phyloP scores from a whole-genome alignment of 192 early-diverging fungal species.

The Chytriomyces confervae region DNA sequence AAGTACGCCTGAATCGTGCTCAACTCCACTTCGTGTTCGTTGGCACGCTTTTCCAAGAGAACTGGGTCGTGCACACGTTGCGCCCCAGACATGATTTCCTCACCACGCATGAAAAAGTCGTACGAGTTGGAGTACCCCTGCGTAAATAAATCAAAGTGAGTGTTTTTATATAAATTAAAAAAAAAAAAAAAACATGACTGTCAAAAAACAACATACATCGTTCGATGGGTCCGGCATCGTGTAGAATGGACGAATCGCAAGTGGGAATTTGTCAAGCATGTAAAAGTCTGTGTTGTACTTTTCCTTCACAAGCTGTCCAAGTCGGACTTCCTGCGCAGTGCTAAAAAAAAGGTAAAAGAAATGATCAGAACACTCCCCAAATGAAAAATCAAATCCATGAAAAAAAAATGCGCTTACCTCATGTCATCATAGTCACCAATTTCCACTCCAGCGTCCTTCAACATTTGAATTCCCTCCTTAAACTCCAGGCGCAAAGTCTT shows the following conservation, averaged over 20 bases:
- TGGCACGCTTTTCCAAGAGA: slow-evolving; percentile 77
- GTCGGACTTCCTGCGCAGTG: slow-evolving; percentile 82
- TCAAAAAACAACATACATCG: slow-evolving; percentile 52
- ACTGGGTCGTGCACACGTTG: slow-evolving; percentile 96
- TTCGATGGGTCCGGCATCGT: slow-evolving; percentile 96
- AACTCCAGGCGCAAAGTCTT: slow-evolving; percentile 86
- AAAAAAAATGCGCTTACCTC: slow-evolving; percentile 47
- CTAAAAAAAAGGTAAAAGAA: slow-evolving; percentile 39
- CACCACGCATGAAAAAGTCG: slow-evolving; percentile 99
- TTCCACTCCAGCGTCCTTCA: slow-evolving; percentile 86
- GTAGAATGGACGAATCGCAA: slow-evolving; percentile 95
- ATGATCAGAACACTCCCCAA: not conserved
- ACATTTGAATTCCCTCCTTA: slow-evolving; percentile 86
- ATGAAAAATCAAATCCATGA: slow-evolving; percentile 30
- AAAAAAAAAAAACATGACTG: slow-evolving; percentile 45
- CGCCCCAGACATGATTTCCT: slow-evolving; percentile 98
- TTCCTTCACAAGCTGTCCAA: slow-evolving; percentile 88
- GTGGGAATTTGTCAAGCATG: slow-evolving; percentile 99
- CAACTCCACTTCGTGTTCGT: slow-evolving; percentile 77
- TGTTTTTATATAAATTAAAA: no score
- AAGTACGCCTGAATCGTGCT: slow-evolving; percentile 88
- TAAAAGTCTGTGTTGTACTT: slow-evolving; percentile 99
- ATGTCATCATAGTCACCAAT: slow-evolving; percentile 95
- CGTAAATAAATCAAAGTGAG: no score
- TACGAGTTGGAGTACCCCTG: slow-evolving; percentile 96